Percentiles rank a stretch among this genome's conserved stretches.
These are phyloP conservation scores for Celoporthe dispersa DNA, from an alignment of 2,329 filamentous ascomycete species.

Conservation along the genomic window DNA sequence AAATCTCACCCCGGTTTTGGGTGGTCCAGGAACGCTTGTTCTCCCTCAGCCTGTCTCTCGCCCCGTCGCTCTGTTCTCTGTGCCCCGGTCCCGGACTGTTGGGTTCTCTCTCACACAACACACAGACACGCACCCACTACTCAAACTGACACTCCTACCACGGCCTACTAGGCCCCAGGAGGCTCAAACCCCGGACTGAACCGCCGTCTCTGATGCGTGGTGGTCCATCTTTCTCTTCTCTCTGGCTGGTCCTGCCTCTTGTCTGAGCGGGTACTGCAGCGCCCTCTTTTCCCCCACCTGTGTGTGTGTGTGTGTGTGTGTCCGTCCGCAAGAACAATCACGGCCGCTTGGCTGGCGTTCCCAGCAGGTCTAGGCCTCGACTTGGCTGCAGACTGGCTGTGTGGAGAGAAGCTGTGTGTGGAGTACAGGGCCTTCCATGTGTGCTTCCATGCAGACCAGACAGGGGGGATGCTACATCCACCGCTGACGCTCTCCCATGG, in stretches of 20 bases:
- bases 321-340: neutral
- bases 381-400: neutral
- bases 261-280: neutral
- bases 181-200: constrained; percentile 9
- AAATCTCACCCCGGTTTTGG: constrained; percentile 1
- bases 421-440: neutral
- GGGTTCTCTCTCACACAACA: too few relatives aligned
- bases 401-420: neutral
- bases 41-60: too few relatives aligned
- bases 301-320: neutral
- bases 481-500: neutral
- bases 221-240: neutral
- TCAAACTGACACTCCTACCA: neutral
- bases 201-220: neutral
- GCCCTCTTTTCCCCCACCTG: neutral
- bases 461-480: neutral
- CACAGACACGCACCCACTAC: neutral
- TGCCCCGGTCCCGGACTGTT: constrained; percentile 1
- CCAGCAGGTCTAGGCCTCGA: neutral
- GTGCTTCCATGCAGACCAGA: neutral
- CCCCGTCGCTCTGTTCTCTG: neutral
- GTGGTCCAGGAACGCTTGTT: neutral
- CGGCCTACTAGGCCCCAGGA: neutral
- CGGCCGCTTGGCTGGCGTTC: neutral
- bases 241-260: neutral